These are phyloP conservation scores for Neoconidiobolus thromboides DNA, from an alignment of 371 early-diverging fungal genomes.

Conservation along the genomic window DNA sequence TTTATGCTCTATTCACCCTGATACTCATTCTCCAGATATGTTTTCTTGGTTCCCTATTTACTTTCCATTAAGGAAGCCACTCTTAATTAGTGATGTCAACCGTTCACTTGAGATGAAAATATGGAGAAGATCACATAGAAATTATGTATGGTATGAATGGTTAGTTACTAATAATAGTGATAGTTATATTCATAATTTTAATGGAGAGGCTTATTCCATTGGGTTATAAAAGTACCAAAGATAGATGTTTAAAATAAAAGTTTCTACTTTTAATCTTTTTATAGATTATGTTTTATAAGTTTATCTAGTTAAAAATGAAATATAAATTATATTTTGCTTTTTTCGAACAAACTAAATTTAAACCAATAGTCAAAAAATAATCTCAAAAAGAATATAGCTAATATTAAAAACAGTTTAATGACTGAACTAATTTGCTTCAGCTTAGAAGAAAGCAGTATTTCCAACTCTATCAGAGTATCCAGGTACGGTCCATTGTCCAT, in stretches of 20 bases:
- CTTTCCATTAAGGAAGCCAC: slow-evolving; percentile 68
- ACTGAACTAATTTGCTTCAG: background rate
- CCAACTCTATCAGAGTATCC: slow-evolving; percentile 89
- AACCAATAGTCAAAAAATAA: too few species aligned
- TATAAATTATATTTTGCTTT: too few species aligned
- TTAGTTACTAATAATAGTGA: slow-evolving; percentile 12
- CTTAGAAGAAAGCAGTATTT: slow-evolving; percentile 53
- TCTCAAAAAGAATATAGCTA: too few species aligned
- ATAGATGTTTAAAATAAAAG: too few species aligned
- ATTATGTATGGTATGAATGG: slow-evolving; percentile 96
- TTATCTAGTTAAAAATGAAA: too few species aligned
- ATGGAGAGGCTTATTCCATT: slow-evolving; percentile 37
- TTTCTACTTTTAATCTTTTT: too few species aligned
- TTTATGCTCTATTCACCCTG: slow-evolving; percentile 62
- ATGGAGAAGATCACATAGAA: slow-evolving; percentile 54
- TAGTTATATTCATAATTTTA: slow-evolving; percentile 26
- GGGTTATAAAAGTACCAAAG: slow-evolving; percentile 17
- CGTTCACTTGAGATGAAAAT: slow-evolving; percentile 40
- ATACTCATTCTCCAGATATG: slow-evolving; percentile 77
- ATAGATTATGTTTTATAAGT: too few species aligned
- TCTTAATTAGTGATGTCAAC: slow-evolving; percentile 35
- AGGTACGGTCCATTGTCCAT: slow-evolving; percentile 80
- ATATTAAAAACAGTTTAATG: too few species aligned
- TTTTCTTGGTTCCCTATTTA: slow-evolving; percentile 94
- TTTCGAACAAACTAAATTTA: too few species aligned